Percentiles rank a stretch among this genome's conserved stretches.
phyloP scores from a whole-genome alignment of 805 yeast genomes.

The Candida saitoana region DNA sequence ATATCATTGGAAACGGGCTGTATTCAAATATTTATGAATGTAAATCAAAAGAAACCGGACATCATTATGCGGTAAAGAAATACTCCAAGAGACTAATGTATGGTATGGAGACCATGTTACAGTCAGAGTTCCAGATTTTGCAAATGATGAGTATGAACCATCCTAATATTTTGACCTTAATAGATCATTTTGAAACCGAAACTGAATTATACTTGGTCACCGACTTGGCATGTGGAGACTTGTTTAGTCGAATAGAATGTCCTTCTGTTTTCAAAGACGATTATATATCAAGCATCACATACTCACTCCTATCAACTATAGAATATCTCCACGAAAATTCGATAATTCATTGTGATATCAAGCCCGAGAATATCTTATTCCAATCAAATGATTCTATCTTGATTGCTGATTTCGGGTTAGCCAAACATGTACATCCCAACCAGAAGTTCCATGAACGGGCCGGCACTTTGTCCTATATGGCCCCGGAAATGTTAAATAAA shows the following conservation, averaged over 20 bases:
- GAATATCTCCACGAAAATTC: conserved; percentile 54
- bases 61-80: conserved; percentile 51
- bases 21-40: conserved; percentile 51
- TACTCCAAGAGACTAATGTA: conserved; percentile 47
- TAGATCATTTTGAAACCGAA: conserved; percentile 68
- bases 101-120: conserved; percentile 50
- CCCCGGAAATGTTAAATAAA: conserved; percentile 59
- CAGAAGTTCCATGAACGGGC: conserved; percentile 44
- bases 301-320: conserved; percentile 51
- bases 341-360: conserved; percentile 67
- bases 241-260: conserved; percentile 53
- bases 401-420: conserved; percentile 64
- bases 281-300: conserved; percentile 48
- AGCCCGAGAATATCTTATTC: conserved; percentile 68
- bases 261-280: conserved; percentile 42
- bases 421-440: conserved; percentile 39
- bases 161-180: conserved; percentile 53
- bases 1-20: conserved; percentile 43
- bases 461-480: conserved; percentile 73
- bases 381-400: conserved; percentile 33
- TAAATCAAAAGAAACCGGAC: conserved; percentile 36
- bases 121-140: conserved; percentile 58
- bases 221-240: conserved; percentile 63
- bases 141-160: conserved; percentile 48
- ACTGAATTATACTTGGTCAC: conserved; percentile 55